phyloP scores from a whole-genome alignment of 345 rosid genomes.

The Microcos paniculata region DNA sequence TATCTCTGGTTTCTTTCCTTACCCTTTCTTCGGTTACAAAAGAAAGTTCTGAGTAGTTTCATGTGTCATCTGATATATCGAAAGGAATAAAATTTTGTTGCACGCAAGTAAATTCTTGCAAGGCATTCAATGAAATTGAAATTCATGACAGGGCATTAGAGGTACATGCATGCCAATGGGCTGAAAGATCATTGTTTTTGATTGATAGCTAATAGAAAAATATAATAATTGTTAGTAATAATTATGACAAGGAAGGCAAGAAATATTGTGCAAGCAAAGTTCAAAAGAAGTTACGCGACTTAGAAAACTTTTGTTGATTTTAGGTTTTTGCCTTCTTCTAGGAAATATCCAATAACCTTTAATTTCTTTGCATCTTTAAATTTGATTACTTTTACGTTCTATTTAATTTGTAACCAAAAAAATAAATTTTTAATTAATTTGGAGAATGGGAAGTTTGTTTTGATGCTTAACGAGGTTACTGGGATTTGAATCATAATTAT shows the following conservation, averaged over 20 bases:
- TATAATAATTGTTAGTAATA: not conserved
- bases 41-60: constrained; percentile 4
- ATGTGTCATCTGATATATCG: no score
- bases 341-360: not conserved
- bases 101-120: not conserved
- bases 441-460: no score
- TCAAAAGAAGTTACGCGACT: not conserved
- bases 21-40: not conserved
- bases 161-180: not conserved
- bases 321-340: not conserved
- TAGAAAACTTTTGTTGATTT: no score
- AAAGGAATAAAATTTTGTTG: not conserved
- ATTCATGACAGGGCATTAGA: no score
- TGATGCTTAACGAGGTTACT: no score
- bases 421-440: no score
- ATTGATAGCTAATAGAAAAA: not conserved
- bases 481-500: no score
- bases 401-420: no score
- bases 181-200: not conserved
- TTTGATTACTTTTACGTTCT: not conserved
- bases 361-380: not conserved
- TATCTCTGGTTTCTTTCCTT: not conserved
- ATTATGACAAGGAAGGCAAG: not conserved
- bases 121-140: no score
- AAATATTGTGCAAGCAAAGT: not conserved